Evolutionary conservation across 2,329 filamentous ascomycete genomes (phyloP), one percentile per base, ranked within the genome.

Genomic region (Nannizzia gypsea): DNA sequence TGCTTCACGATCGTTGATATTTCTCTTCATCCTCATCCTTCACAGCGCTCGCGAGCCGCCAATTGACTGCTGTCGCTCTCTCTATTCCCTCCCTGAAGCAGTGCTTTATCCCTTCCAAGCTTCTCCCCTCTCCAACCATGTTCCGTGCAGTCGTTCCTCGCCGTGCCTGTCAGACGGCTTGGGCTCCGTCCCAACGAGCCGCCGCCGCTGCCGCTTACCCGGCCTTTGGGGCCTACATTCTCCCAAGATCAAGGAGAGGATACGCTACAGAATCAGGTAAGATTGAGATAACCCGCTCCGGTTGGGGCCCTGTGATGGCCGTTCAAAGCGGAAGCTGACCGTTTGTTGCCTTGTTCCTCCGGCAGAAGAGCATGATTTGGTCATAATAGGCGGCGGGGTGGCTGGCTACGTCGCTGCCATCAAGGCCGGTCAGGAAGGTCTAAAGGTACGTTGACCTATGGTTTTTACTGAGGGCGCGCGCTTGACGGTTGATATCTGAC

Each of bases 401-500:
- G 93, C 92, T 68, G 93, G 93, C 73, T 99, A 99, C 79, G 93
- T 99, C 70, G 92, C 93, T 66, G 93, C 93, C 70, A 99, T 99
- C 81, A 99, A 97, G 81, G 93, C 93, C 70, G 93, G 91, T 62
- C 93, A 99, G 77, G 90, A 95, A 74, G 93, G 93, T 70, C 77
- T 99, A 74, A 97, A 96, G 85, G 91, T 95, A 79, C 63, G 74
- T 54, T 24, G n/a, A 8, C 36, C 13, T 5, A 9, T 22, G 8
- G 36, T 28, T 15, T 34, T 46, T 22, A 34, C 31, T 28, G 36
- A 34, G 57, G 13, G 2, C 24, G 48, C n/a, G 20, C 55, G n/a
- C 50, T 48, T 56, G 28, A 42, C 38, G 2, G 15, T 42, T 17
- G 13, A n/a, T 42, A n/a, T 42, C n/a, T 36, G 31, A 36, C 31